Evolutionary conservation across 2,329 filamentous ascomycete species (phyloP), one percentile per base, ranked within the genome.

Genomic region (Colletotrichum echinochloae): DNA sequence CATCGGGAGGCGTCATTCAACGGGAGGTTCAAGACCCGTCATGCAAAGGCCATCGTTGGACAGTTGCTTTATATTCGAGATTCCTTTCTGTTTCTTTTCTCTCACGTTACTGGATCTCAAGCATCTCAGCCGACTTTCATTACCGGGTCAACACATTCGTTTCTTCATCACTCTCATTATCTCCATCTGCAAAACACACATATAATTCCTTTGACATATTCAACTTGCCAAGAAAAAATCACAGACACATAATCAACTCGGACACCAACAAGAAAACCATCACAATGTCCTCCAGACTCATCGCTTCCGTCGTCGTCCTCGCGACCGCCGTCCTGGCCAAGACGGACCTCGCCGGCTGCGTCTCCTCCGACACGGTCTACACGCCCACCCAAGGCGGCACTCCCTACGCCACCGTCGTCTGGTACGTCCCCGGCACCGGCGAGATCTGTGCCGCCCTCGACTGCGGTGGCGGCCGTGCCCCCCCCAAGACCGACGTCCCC

Each of bases 391-490:
- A 66, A 18, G 68, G 68, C 57, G 64, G 68, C 37, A 66, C 70
- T 12, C 77, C 79, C 70, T 85, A 84, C 74, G 83, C 83, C 52
- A 86, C 83, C 65, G 71, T 85, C 56, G 79, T 89, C 75, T 92
- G 84, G 83, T 91, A 88, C 78, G 86, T 90, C 63, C 89, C 89
- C 2, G 88, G 81, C 74, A 88, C 86, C 23, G 89, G 89, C 77
- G 89, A 92, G 81, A 82, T 92, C 77, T 92, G 90, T 84, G 82
- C 83, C 14, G 76, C 88, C 72, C 84, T 90, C 74, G 90, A 92
- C 85, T 92, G 90, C 79, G 90, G 90, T 68, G 90, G 90, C 73
- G 90, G 90, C 65, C 84, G 87, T 55, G 90, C 89, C 11, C 88
- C 90, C 3, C 87, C 89, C 71, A 91, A 89, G 82, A 88, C 86